phyloP scores from a whole-genome alignment of 2,329 filamentous ascomycete species.

The Venturia aucupariae region DNA sequence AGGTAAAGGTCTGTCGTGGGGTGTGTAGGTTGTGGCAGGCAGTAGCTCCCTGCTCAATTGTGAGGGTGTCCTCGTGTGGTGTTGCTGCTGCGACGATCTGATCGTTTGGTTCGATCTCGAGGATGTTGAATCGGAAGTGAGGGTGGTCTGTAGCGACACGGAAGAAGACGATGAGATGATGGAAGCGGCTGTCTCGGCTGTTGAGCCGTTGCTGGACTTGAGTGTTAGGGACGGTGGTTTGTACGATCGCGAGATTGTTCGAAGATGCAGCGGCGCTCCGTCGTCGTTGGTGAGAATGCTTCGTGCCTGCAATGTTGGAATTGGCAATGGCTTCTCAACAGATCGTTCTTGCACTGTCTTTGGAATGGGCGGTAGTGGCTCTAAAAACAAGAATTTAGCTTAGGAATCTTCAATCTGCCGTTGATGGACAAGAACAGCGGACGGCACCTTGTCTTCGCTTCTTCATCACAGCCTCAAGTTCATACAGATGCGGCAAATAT shows the following conservation, averaged over 20 bases:
- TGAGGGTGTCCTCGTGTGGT: neutral
- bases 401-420: neutral
- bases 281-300: neutral
- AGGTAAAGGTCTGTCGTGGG: conserved; percentile 2
- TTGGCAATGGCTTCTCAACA: neutral
- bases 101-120: neutral
- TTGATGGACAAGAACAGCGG: neutral
- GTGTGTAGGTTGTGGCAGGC: neutral
- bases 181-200: conserved; percentile 12
- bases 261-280: neutral
- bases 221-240: conserved; percentile 9
- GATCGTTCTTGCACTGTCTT: neutral
- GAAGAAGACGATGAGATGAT: conserved; percentile 4
- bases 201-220: conserved; percentile 14
- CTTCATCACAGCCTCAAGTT: neutral
- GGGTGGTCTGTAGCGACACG: conserved; percentile 1
- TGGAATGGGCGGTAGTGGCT: neutral
- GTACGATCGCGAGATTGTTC: neutral
- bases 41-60: conserved; percentile 4
- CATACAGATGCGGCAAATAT: neutral
- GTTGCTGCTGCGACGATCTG: neutral
- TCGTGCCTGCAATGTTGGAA: neutral
- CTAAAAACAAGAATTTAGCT: neutral
- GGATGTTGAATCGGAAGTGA: neutral
- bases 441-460: neutral